These are phyloP conservation scores for Fusarium sp. DNA, from an alignment of 2,329 filamentous ascomycete species.

Conservation along the genomic window DNA sequence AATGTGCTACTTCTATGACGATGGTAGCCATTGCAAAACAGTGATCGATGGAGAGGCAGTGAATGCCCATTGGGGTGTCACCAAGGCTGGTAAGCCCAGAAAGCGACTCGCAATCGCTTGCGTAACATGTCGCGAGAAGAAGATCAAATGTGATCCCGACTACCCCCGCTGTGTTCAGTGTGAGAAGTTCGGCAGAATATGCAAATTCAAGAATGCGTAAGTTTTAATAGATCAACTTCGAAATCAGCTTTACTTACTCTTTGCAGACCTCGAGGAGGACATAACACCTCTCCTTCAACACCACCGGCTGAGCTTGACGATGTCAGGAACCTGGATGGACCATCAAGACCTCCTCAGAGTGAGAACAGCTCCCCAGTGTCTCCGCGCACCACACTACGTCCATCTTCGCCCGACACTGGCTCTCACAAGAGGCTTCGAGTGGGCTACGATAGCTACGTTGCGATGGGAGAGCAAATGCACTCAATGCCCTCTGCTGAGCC, in stretches of 20 bases:
- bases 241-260: conserved; percentile 14
- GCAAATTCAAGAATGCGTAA: conserved; percentile 88
- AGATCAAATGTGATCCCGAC: conserved; percentile 95
- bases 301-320: conserved; percentile 64
- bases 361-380: conserved; percentile 62
- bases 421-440: conserved; percentile 63
- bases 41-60: conserved; percentile 87
- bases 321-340: conserved; percentile 51
- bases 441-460: conserved; percentile 59
- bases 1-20: conserved; percentile 86
- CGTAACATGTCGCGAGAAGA: conserved; percentile 93
- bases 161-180: conserved; percentile 90
- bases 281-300: conserved; percentile 66
- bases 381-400: conserved; percentile 53
- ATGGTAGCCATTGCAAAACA: conserved; percentile 83
- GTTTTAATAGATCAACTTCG: conserved; percentile 52
- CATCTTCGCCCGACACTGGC: conserved; percentile 50
- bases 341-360: conserved; percentile 53
- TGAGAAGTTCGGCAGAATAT: conserved; percentile 87
- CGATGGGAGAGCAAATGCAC: conserved; percentile 49
- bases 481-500: conserved; percentile 51
- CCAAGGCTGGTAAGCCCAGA: conserved; percentile 91
- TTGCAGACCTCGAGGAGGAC: conserved; percentile 65
- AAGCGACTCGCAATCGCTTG: conserved; percentile 94
- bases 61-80: conserved; percentile 93